A percentile compares a stretch with the other conserved stretches of the same genome.
Conservation (phyloP, 1,139 yeast genomes). For the Geotrichum histeridarum region DNA sequence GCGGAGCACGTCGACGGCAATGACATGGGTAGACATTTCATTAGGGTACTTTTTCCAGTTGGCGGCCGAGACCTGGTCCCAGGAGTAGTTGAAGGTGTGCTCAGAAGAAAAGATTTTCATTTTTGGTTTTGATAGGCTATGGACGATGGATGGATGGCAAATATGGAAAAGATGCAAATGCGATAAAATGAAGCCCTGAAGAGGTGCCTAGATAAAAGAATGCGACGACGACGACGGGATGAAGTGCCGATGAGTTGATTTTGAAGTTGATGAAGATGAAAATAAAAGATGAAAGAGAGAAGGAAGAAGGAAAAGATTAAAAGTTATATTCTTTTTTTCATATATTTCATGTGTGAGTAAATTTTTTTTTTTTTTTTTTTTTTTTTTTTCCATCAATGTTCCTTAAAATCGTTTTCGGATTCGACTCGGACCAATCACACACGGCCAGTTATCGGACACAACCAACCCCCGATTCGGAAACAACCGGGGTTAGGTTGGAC, state of each 20-base stretch:
- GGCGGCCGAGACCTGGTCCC: conserved; percentile 95
- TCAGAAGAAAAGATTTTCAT: conserved; percentile 76
- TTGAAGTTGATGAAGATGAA: not conserved
- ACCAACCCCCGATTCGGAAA: not conserved
- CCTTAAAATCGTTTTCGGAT: not conserved
- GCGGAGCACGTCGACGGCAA: conserved; percentile 81
- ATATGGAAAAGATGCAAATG: not conserved
- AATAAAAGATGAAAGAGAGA: not conserved
- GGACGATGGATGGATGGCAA: not conserved
- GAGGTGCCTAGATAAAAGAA: not conserved
- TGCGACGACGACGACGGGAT: not conserved
- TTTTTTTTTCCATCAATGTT: not conserved
- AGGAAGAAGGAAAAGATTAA: not conserved
- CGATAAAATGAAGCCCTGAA: not conserved
- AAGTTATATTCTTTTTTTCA: not conserved
- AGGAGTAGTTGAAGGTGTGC: conserved; percentile 71
- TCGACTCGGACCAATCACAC: not conserved
- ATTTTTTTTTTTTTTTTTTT: not conserved
- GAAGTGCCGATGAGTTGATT: no score
- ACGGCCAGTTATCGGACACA: not conserved
- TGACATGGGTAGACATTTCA: conserved; percentile 87
- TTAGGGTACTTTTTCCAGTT: conserved; percentile 97
- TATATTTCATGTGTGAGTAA: not conserved
- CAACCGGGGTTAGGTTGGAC: not conserved
- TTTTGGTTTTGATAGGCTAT: not conserved